Evolutionary conservation across 2,329 filamentous ascomycete genomes (phyloP), one percentile per base, ranked within the genome.

Genomic region (Lecanicillium sp.): DNA sequence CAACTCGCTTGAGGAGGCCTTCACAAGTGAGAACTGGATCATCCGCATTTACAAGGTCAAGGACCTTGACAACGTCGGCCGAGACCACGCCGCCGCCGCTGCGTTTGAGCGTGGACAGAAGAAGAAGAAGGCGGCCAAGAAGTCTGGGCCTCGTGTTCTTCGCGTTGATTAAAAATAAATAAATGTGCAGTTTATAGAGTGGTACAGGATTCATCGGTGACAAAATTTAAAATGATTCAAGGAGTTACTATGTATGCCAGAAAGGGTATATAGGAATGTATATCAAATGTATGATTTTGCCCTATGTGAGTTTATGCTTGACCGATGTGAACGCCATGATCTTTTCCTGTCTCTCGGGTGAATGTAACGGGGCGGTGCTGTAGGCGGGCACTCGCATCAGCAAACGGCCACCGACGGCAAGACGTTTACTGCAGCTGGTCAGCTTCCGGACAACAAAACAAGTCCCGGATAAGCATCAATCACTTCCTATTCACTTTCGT

Each of bases 41-140:
- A 97, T 98, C 65, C 81, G 93, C 55, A 96, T 98, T 63, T 98
- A 96, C 79, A 98, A 98, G 78, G 93, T 98, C 72, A 98, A 98
- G 75, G 90, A 95, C 60, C 83, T 96, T 51, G 93, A 98, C 73
- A 97, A 97, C 67, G 76, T 98, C 56, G 91, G 90, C 48, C 83
- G 93, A 65, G 89, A 95, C 60, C 91, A 96, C 64, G 79, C 79
- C 5, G 68, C 78, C 0, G 81, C 73, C 2, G 73, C 78, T 24
- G 78, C 83, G 6, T 91, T 91, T 62, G 84, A 89, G 52, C 83
- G 81, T 61, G 87, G 87, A 30, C 81, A 85, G 67, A 90, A 90
- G 79, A 90, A 87, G 83, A 86, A 84, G 75, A 86, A 84, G 75
- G 66, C 75, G 2, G 67, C 69, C 29, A 90, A 87, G 75, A 83